Evolutionary conservation across 1,139 yeast genomes (phyloP).

Genomic region (Lodderomyces margitis): DNA sequence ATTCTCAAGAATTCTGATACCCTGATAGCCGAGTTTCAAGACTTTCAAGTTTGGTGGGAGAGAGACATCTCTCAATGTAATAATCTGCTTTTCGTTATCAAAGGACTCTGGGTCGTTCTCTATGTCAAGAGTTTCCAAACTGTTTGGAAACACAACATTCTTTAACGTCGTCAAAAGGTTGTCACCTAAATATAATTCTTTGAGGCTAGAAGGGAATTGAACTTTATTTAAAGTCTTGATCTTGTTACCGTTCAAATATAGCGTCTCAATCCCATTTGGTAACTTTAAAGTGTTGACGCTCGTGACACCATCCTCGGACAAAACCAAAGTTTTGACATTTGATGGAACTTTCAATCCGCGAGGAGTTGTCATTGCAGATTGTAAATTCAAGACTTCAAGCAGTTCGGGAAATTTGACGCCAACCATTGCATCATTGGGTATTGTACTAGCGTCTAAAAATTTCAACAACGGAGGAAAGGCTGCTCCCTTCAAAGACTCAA

Average conservation of each 20-base stretch:
- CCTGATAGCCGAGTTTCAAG: slow-evolving; percentile 41
- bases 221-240: slow-evolving; percentile 48
- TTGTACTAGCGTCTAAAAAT: slow-evolving; percentile 40
- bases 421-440: slow-evolving; percentile 50
- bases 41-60: slow-evolving; percentile 38
- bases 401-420: slow-evolving; percentile 47
- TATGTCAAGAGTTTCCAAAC: slow-evolving; percentile 39
- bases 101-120: slow-evolving; percentile 43
- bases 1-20: slow-evolving; percentile 38
- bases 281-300: slow-evolving; percentile 47
- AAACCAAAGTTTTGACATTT: slow-evolving; percentile 28
- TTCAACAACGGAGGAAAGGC: slow-evolving; percentile 40
- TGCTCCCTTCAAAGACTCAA: slow-evolving; percentile 43
- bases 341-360: slow-evolving; percentile 45
- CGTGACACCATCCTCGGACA: slow-evolving; percentile 45
- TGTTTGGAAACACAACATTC: slow-evolving; percentile 41
- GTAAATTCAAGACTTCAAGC: slow-evolving; percentile 37
- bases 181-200: slow-evolving; percentile 42
- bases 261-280: slow-evolving; percentile 38
- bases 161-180: slow-evolving; percentile 45
- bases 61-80: slow-evolving; percentile 43
- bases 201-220: slow-evolving; percentile 35
- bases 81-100: slow-evolving; percentile 43
- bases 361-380: slow-evolving; percentile 47
- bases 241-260: slow-evolving; percentile 41